A percentile compares a stretch with the other conserved stretches of the same genome.
Conservation (phyloP, 352 stramenopile species). For the Pythium aristosporum region DNA sequence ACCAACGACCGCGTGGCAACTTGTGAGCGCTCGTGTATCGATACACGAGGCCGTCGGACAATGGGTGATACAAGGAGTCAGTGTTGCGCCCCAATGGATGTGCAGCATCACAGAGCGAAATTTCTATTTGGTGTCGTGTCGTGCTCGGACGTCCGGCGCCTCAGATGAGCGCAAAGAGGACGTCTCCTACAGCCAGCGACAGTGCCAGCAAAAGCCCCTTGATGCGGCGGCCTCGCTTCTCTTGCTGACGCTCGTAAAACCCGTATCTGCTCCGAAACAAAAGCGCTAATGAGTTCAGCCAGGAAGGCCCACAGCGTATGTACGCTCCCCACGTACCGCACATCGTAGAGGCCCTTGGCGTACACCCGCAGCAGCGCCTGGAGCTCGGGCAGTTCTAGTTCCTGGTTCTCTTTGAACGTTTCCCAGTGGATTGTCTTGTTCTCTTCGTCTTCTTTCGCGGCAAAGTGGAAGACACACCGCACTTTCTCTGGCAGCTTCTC, state of each 20-base stretch:
- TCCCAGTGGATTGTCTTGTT: slow-evolving; percentile 59
- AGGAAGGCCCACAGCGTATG: not conserved
- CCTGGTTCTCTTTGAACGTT: slow-evolving; percentile 61
- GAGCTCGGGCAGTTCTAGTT: slow-evolving; percentile 55
- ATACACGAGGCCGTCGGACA: no score
- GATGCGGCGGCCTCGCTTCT: slow-evolving; percentile 50
- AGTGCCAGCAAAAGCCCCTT: slow-evolving; percentile 52
- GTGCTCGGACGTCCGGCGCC: no score
- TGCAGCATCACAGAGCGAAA: not conserved
- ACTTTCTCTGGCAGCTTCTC: slow-evolving; percentile 75
- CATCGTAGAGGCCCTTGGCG: slow-evolving; percentile 69
- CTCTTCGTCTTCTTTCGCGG: slow-evolving; percentile 56
- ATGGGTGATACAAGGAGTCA: no score
- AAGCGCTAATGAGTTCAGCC: not conserved
- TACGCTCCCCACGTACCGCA: slow-evolving; percentile 32
- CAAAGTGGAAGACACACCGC: slow-evolving; percentile 73
- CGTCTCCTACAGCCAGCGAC: slow-evolving; percentile 54
- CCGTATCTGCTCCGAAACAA: slow-evolving; percentile 36
- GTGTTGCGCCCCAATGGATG: no score
- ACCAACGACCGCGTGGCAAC: no score
- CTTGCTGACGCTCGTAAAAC: slow-evolving; percentile 58
- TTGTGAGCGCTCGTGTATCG: no score
- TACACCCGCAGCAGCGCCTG: slow-evolving; percentile 61
- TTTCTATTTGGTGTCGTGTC: slow-evolving; percentile 1
- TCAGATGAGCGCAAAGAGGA: slow-evolving; percentile 33